Evolutionary conservation across 257 asterid genomes (phyloP), one percentile per base, ranked within the genome.

Genomic region (Linderniella brevidens): DNA sequence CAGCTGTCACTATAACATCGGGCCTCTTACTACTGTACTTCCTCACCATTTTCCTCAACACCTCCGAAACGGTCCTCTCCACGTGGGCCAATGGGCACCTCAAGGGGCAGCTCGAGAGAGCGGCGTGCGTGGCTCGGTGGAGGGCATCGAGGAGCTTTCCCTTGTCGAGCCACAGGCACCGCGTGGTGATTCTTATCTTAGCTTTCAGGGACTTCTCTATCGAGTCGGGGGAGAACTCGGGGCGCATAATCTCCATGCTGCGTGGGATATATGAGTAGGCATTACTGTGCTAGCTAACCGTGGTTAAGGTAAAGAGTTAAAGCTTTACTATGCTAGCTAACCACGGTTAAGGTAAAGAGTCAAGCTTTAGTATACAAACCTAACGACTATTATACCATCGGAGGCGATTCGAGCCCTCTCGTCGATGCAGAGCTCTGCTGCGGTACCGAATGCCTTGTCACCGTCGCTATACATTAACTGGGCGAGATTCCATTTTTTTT

Each of bases 391-490:
- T 47, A 90, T 90, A 52, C 99, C 99, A 73, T 90, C 99, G 3
- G 92, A 65, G 54, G 96, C 92, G 64, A 90, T 79, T 65, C 82
- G 75, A 66, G 61, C 64, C 68, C 96, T 81, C 75, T 90, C 99
- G n/a, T 85, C 96, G 36, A 90, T 44, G 59, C 94, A 79, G 16
- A 90, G 79, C 60, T 90, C 96, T 55, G 83, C 50, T 45, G 94
- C 78, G 8, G 99, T 74, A 48, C 96, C 99, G 68, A 85, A 90
- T 71, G 99, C 99, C 77, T 85, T 90, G 80, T 90, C 96, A 42
- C 99, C 99, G 58, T 90, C 99, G 52, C 94, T 90, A 67, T 77
- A 90, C 99, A 85, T 90, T 72, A 85, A 71, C 96, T 90, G 81
- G 6, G 32, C 32, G 32, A 25, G 3, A 25, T 25, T 25, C 32